These are phyloP conservation scores for Trichodelitschia bisporula DNA, from an alignment of 495 filamentous ascomycete genomes.

Conservation along the genomic window DNA sequence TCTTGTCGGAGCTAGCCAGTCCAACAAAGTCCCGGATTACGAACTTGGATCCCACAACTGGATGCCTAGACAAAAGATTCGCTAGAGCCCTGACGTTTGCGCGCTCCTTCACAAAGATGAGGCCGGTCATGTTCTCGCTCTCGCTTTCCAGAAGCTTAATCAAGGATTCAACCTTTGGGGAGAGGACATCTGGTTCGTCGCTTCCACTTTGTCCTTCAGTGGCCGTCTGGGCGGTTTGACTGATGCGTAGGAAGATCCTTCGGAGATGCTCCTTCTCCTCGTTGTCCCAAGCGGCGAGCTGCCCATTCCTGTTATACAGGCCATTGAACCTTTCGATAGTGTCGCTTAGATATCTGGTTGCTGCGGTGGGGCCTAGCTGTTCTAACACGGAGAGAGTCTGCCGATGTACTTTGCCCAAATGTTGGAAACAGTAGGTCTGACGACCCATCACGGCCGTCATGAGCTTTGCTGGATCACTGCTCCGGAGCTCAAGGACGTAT, in stretches of 20 bases:
- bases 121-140: slow-evolving; percentile 30
- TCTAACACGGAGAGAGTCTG: too few species aligned
- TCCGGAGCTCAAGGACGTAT: too few species aligned
- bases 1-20: slow-evolving; percentile 25
- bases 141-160: slow-evolving; percentile 25
- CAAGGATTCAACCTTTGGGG: slow-evolving; percentile 16
- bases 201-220: neutral
- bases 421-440: too few species aligned
- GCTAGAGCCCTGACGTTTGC: slow-evolving; percentile 42
- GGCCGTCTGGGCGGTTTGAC: too few species aligned
- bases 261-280: slow-evolving; percentile 13
- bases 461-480: too few species aligned
- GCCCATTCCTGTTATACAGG: too few species aligned
- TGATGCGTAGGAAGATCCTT: slow-evolving; percentile 1
- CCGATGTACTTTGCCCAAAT: too few species aligned
- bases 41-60: slow-evolving; percentile 29
- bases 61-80: slow-evolving; percentile 36
- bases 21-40: slow-evolving; percentile 46
- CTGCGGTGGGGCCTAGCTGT: too few species aligned
- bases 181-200: slow-evolving; percentile 1
- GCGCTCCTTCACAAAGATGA: slow-evolving; percentile 60
- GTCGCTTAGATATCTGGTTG: too few species aligned
- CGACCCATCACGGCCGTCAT: too few species aligned
- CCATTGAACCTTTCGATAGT: too few species aligned
- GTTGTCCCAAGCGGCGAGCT: slow-evolving; percentile 7